A percentile compares a stretch with the other conserved stretches of the same genome.
Evolutionary conservation across 495 filamentous ascomycete species (phyloP).

Genomic region (Aspergillus olivimuriae): DNA sequence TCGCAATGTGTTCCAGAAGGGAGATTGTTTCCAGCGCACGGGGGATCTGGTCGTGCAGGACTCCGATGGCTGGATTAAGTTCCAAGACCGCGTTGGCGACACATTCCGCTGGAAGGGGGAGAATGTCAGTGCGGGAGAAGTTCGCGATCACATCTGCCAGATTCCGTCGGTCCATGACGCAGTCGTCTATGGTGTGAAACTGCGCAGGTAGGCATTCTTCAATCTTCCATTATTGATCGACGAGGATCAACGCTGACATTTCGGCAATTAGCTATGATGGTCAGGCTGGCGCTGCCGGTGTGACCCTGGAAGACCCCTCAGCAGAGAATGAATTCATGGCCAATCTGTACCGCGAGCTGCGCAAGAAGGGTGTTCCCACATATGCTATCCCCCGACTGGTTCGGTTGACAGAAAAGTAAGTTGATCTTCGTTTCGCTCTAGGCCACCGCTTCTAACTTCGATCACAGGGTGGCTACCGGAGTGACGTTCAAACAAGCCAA

Average conservation of each 20-base stretch:
- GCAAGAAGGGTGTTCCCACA: constrained; percentile 42
- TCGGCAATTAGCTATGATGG: constrained; percentile 40
- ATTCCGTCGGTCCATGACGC: constrained; percentile 43
- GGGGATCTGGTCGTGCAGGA: constrained; percentile 78
- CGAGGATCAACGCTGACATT: not conserved
- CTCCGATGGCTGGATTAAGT: constrained; percentile 63
- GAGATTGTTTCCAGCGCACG: constrained; percentile 78
- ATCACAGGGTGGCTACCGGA: constrained; percentile 38
- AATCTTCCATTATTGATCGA: not conserved
- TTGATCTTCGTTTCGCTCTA: not conserved
- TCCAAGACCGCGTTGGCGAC: constrained; percentile 87
- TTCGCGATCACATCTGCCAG: constrained; percentile 43
- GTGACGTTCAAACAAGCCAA: constrained; percentile 51
- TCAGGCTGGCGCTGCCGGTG: constrained; percentile 45
- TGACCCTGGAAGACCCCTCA: constrained; percentile 37
- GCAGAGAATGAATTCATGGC: constrained; percentile 30
- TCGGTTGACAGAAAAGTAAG: constrained; percentile 45
- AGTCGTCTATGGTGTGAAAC: constrained; percentile 45
- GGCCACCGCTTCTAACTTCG: not conserved
- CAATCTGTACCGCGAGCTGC: constrained; percentile 32
- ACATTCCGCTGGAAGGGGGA: constrained; percentile 95
- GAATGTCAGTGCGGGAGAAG: constrained; percentile 79
- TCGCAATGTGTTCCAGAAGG: constrained; percentile 68
- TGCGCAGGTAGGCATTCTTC: constrained; percentile 27
- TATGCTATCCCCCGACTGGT: constrained; percentile 46